Base-by-base conservation (phyloP, 2,329 filamentous ascomycete species). In the Periglandula ipomoeae region DNA sequence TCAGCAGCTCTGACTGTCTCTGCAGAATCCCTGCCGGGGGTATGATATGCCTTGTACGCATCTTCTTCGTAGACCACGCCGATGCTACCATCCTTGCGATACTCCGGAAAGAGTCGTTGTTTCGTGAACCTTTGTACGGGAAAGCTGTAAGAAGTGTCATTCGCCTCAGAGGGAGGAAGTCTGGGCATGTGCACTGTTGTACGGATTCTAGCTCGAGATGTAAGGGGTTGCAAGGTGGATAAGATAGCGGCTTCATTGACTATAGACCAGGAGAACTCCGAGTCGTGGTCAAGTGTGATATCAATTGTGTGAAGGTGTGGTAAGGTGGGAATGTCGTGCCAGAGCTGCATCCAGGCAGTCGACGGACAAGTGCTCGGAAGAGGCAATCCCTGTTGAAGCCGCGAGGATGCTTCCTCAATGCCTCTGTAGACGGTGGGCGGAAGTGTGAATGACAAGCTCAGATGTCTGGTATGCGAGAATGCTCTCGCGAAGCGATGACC, bases 11-110 rank as follows among this genome's bases (percentile, higher is more conserved):
- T 35, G 17, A 44, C 8, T 13, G 24, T 30, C 23, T 50, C 50
- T 23, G 40, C 44, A 38, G 40, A 26, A 26, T 23, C 10, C 17
- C 17, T 34, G 15, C 47, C 50, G 5, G 50, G 35, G n/a, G 20
- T 11, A 15, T 49, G 44, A 4, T 50, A 45, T 19, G 41, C 44
- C 40, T 45, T 50, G 26, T 35, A 22, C 6, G 47, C 50, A 27
- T 52, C 50, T 39, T 49, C 47, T 32, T 52, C 50, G 40, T 52
- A 52, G 7, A 50, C 40, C 2, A 52, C 11, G 39, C 50, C 50
- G 15, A 47, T 22, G 44, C 32, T 50, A 9, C 44, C 47, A 41
- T 52, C 50, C n/a, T 39, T 41, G 15, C 50, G 40, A 23, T 38
- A 23, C 19, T 52, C 44, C 3, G 50, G 23, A 35, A 50, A 50